Percentiles rank a stretch among this genome's conserved stretches.
Conservation (phyloP, 2,329 filamentous ascomycete genomes). For the Cryphonectria radicalis region DNA sequence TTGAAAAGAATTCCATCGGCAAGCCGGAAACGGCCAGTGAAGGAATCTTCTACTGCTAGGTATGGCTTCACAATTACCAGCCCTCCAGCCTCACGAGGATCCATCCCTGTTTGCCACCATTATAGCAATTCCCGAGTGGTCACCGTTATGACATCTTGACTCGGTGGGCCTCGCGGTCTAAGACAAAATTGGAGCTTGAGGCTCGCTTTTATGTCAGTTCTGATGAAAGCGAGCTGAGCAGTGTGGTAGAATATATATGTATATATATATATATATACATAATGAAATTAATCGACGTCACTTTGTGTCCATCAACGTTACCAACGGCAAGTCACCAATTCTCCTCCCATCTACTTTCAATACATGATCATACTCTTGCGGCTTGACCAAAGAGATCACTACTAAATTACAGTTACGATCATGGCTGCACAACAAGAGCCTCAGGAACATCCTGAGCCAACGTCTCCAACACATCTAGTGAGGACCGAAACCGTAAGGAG, state of each 20-base stretch:
- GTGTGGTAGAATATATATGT: neutral
- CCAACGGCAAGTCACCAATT: neutral
- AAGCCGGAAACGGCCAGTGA: neutral
- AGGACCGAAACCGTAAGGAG: conserved; percentile 6
- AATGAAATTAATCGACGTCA: neutral
- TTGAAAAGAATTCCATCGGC: neutral
- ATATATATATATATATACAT: neutral
- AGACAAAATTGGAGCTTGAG: neutral
- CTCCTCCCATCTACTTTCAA: too few relatives aligned
- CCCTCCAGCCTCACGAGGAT: neutral
- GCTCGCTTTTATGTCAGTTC: neutral
- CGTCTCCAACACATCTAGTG: neutral
- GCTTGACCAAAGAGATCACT: too few relatives aligned
- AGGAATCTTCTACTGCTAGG: neutral
- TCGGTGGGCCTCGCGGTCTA: neutral
- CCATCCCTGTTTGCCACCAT: neutral
- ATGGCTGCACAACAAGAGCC: neutral
- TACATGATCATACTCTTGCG: too few relatives aligned
- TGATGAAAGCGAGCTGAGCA: neutral
- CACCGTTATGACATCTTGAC: neutral
- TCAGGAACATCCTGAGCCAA: conserved; percentile 4
- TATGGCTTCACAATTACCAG: neutral
- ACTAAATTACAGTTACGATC: conserved; percentile 1
- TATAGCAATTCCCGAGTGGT: neutral
- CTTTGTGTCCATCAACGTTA: neutral